A percentile compares a stretch with the other conserved stretches of the same genome.
Conservation (phyloP, 1,284 basidiomycete species). For the Cutaneotrichosporon sp. region DNA sequence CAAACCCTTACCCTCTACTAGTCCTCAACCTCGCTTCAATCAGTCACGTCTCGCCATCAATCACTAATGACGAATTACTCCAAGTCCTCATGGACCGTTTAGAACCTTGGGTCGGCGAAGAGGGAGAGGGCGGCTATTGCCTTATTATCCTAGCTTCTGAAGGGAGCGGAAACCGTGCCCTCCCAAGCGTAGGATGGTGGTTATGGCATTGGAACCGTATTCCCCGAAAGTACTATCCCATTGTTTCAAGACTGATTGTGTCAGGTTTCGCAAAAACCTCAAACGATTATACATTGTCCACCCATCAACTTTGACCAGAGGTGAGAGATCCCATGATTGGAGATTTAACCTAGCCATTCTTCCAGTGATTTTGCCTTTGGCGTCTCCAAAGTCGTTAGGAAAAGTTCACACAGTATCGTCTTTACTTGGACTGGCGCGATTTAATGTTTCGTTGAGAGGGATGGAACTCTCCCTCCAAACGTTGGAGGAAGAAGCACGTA, state of each 20-base stretch:
- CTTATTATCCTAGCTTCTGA: constrained; percentile 42
- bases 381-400: constrained; percentile 45
- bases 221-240: constrained; percentile 35
- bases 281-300: constrained; percentile 48
- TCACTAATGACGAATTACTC: constrained; percentile 38
- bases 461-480: constrained; percentile 34
- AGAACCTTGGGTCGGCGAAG: constrained; percentile 45
- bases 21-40: constrained; percentile 35
- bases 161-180: constrained; percentile 17
- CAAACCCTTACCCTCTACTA: constrained; percentile 29
- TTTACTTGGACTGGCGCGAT: constrained; percentile 30
- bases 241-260: neutral
- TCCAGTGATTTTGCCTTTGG: constrained; percentile 38
- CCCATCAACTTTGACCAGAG: constrained; percentile 38
- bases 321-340: too few relatives aligned
- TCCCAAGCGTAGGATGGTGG: constrained; percentile 44
- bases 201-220: constrained; percentile 40
- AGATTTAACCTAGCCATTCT: too few relatives aligned
- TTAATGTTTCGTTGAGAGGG: constrained; percentile 33
- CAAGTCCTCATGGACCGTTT: constrained; percentile 30
- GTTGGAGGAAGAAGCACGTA: constrained; percentile 36
- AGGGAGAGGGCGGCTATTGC: constrained; percentile 39
- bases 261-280: constrained; percentile 45
- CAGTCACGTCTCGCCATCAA: constrained; percentile 20
- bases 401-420: constrained; percentile 42